phyloP scores from a whole-genome alignment of 176 grass and related monocot species.

The Eragrostis curvula region DNA sequence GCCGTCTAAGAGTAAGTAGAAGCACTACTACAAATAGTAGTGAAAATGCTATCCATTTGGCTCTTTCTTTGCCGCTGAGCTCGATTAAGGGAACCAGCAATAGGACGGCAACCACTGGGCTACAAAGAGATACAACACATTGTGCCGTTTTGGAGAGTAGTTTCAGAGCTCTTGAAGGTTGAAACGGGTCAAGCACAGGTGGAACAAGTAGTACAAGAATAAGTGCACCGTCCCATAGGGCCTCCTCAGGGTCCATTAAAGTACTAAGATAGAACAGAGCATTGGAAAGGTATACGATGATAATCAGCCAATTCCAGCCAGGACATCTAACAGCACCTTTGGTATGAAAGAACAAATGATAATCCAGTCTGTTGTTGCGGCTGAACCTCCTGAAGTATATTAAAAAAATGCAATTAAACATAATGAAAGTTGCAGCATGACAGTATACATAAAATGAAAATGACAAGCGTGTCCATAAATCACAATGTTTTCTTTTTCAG shows the following conservation, averaged over 20 bases:
- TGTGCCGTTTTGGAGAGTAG: neutral
- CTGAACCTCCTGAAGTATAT: conserved; percentile 14
- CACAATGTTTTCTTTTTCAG: no score
- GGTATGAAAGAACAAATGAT: neutral
- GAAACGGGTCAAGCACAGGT: neutral
- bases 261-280: neutral
- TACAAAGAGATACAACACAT: neutral
- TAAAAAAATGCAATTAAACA: neutral
- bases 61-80: neutral
- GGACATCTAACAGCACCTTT: neutral
- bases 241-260: no score
- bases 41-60: neutral
- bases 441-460: no score
- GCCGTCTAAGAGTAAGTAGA: neutral
- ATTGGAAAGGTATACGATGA: neutral
- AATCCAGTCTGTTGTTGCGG: neutral
- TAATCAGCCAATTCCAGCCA: neutral
- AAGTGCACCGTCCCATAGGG: no score
- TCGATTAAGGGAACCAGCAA: neutral
- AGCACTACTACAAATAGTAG: neutral
- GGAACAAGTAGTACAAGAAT: no score
- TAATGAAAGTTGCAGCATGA: no score
- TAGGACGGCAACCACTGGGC: neutral
- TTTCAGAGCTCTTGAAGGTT: neutral
- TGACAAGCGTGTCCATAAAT: no score